Conservation (phyloP, 2,329 filamentous ascomycete species). For the Hymenoscyphus fraxineus region DNA sequence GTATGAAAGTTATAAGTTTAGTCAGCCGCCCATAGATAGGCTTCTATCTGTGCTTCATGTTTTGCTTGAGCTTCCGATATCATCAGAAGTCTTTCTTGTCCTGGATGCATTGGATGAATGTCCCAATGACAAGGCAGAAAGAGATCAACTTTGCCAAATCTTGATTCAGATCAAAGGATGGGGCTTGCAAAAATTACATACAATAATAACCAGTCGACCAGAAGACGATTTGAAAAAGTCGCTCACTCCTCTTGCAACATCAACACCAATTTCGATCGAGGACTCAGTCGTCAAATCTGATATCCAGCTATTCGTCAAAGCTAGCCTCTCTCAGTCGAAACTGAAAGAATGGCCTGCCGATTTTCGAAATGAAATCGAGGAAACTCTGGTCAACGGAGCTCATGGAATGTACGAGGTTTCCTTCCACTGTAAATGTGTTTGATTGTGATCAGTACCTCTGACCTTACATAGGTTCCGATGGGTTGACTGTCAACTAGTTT, state of each 20-base stretch:
- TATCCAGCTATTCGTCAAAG: not conserved
- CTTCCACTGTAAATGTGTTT: not conserved
- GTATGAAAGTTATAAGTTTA: constrained; percentile 28
- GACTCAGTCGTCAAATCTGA: not conserved
- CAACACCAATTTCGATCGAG: not conserved
- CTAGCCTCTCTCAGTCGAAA: not conserved
- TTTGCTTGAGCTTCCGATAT: constrained; percentile 27
- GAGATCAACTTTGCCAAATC: constrained; percentile 20
- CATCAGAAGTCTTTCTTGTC: constrained; percentile 27
- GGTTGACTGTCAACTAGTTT: constrained; percentile 30
- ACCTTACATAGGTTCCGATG: constrained; percentile 26
- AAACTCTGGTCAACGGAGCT: not conserved
- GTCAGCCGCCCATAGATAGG: constrained; percentile 27
- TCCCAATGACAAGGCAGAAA: constrained; percentile 35
- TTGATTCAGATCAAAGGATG: not conserved
- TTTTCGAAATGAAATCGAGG: not conserved
- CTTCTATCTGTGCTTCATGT: constrained; percentile 27
- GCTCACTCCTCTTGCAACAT: constrained; percentile 31
- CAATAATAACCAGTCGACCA: not conserved
- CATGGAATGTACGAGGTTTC: not conserved
- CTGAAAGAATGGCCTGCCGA: not conserved
- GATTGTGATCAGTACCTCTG: not conserved
- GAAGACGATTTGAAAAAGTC: not conserved
- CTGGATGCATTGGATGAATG: constrained; percentile 36
- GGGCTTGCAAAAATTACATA: not conserved